Evolutionary conservation across 108 stramenopile species (phyloP).

Genomic region (Thalassiosira profunda): DNA sequence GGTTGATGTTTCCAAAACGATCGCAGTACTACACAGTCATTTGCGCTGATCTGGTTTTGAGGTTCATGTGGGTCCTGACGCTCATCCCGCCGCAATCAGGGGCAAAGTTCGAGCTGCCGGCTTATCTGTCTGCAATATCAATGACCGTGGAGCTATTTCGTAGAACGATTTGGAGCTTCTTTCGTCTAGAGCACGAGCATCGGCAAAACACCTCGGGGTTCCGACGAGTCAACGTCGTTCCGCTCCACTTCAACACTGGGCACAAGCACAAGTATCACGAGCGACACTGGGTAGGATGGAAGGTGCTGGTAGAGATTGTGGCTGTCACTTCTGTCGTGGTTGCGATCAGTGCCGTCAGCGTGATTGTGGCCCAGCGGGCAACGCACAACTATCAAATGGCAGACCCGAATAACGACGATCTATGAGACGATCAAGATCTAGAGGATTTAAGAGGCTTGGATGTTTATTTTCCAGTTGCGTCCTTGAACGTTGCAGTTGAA

Average conservation of each 20-base stretch:
- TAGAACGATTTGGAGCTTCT: conserved; percentile 92
- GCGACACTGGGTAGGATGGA: conserved; percentile 65
- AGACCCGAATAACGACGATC: not conserved
- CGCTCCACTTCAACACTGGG: conserved; percentile 90
- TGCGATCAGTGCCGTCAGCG: conserved; percentile 68
- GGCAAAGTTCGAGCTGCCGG: conserved; percentile 83
- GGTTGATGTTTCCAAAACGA: conserved; percentile 85
- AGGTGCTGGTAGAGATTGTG: conserved; percentile 77
- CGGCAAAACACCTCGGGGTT: conserved; percentile 81
- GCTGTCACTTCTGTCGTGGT: conserved; percentile 66
- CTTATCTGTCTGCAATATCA: conserved; percentile 76
- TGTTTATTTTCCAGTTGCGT: too few species aligned
- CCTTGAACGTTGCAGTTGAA: too few species aligned
- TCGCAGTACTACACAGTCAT: conserved; percentile 71
- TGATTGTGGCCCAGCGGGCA: conserved; percentile 79
- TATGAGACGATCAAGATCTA: too few species aligned
- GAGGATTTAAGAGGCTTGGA: too few species aligned
- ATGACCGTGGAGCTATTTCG: conserved; percentile 88
- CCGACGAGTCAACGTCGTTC: conserved; percentile 88
- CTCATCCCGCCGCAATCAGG: conserved; percentile 85
- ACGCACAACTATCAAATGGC: conserved; percentile 37
- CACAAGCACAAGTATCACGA: conserved; percentile 81
- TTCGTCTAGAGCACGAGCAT: conserved; percentile 93
- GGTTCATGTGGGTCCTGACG: conserved; percentile 93
- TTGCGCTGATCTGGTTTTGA: conserved; percentile 59